Conservation (phyloP, 2,329 filamentous ascomycete genomes). For the Apiospora hydei region DNA sequence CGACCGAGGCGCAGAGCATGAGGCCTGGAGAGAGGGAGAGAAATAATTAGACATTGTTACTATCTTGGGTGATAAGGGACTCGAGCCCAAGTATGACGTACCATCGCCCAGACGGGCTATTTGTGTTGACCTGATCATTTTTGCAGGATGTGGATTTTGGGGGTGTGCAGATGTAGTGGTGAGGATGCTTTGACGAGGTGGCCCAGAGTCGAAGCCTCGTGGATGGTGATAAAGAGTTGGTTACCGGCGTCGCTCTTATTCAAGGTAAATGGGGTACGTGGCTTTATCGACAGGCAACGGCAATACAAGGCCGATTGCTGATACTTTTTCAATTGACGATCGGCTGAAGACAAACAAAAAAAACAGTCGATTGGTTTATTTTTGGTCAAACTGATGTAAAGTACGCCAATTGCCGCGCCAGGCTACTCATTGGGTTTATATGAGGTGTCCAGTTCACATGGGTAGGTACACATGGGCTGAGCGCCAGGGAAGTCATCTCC, state of each 20-base stretch:
- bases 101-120: conserved; percentile 88
- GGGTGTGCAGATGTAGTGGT: background rate
- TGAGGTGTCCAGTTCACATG: conserved; percentile 16
- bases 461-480: background rate
- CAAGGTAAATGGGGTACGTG: conserved; percentile 25
- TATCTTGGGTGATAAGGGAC: background rate
- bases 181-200: background rate
- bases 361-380: background rate
- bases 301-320: background rate
- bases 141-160: conserved; percentile 29
- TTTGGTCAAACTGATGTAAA: background rate
- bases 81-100: conserved; percentile 45
- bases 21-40: conserved; percentile 67
- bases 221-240: background rate
- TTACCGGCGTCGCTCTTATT: conserved; percentile 12
- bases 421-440: background rate
- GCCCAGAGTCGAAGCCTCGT: background rate
- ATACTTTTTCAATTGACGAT: background rate
- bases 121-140: conserved; percentile 90
- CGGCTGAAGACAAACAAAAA: background rate
- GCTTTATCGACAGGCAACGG: conserved; percentile 25
- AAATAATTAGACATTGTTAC: background rate
- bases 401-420: background rate
- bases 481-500: conserved; percentile 15
- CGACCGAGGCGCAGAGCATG: conserved; percentile 92